A percentile compares a stretch with the other conserved stretches of the same genome.
Conservation (phyloP, 2,329 filamentous ascomycete genomes). For the Beauveria brongniartii region DNA sequence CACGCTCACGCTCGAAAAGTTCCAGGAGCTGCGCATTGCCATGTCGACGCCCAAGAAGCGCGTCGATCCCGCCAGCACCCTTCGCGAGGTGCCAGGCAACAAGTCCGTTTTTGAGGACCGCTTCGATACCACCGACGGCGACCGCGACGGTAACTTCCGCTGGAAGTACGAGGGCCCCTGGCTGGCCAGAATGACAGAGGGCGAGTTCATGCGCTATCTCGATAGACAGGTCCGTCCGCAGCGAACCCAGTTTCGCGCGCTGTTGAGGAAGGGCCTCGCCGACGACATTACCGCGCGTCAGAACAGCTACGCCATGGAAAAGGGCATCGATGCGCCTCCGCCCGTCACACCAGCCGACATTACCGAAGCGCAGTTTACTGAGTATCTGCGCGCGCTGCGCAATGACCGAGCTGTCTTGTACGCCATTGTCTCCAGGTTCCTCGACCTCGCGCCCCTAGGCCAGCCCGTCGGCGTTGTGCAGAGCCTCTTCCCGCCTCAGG, state of each 20-base stretch:
- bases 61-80: slow-evolving; percentile 13
- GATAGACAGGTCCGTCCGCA: slow-evolving; percentile 43
- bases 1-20: slow-evolving; percentile 73
- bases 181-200: slow-evolving; percentile 54
- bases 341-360: slow-evolving; percentile 29
- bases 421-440: slow-evolving; percentile 48
- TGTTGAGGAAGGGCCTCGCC: slow-evolving; percentile 42
- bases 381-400: slow-evolving; percentile 46
- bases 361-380: slow-evolving; percentile 41
- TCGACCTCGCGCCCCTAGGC: slow-evolving; percentile 51
- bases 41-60: slow-evolving; percentile 45
- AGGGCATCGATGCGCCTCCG: slow-evolving; percentile 23
- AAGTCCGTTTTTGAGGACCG: slow-evolving; percentile 54
- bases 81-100: slow-evolving; percentile 19
- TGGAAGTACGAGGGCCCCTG: slow-evolving; percentile 63
- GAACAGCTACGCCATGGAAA: slow-evolving; percentile 30
- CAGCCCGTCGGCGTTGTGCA: slow-evolving; percentile 22
- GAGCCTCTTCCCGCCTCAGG: slow-evolving; percentile 19
- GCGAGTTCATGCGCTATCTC: slow-evolving; percentile 50
- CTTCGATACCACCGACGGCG: slow-evolving; percentile 42
- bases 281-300: slow-evolving; percentile 34
- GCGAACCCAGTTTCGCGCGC: slow-evolving; percentile 46
- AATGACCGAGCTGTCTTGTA: slow-evolving; percentile 43
- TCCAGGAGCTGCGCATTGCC: slow-evolving; percentile 70
- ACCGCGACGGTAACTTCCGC: slow-evolving; percentile 36